phyloP scores from a whole-genome alignment of 1,284 basidiomycete genomes.

The Cerioporus squamosus region DNA sequence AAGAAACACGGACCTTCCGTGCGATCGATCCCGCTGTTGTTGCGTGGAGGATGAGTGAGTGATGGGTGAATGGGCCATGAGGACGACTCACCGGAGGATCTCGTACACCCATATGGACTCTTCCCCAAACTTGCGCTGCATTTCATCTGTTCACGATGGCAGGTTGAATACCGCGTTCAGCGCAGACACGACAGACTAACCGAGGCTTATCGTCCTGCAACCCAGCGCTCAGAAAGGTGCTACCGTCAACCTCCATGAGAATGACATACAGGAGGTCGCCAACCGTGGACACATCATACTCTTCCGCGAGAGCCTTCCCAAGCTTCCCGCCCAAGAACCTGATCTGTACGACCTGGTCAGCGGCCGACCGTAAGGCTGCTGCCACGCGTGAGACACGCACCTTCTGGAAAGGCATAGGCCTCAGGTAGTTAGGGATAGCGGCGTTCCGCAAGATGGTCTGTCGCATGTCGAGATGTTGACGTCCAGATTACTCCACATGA shows the following conservation, averaged over 20 bases:
- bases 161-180: constrained; percentile 7
- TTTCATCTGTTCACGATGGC: constrained; percentile 56
- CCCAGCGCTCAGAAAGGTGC: background rate
- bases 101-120: constrained; percentile 93
- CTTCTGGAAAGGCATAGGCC: constrained; percentile 87
- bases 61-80: background rate
- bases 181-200: background rate
- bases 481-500: background rate
- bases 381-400: constrained; percentile 40
- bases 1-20: constrained; percentile 68
- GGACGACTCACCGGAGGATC: constrained; percentile 58
- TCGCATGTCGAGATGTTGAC: background rate
- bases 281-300: constrained; percentile 89
- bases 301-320: constrained; percentile 84
- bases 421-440: constrained; percentile 85
- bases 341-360: constrained; percentile 58
- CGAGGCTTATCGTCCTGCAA: constrained; percentile 17
- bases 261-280: constrained; percentile 79
- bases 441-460: constrained; percentile 83
- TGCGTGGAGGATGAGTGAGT: background rate
- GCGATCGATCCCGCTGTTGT: constrained; percentile 84
- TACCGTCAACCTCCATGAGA: background rate
- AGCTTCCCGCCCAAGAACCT: constrained; percentile 96
- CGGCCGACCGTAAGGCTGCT: background rate
- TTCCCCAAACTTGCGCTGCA: constrained; percentile 86